Conservation (phyloP, 768 basidiomycete species). For the Podaxis mareebaensis region DNA sequence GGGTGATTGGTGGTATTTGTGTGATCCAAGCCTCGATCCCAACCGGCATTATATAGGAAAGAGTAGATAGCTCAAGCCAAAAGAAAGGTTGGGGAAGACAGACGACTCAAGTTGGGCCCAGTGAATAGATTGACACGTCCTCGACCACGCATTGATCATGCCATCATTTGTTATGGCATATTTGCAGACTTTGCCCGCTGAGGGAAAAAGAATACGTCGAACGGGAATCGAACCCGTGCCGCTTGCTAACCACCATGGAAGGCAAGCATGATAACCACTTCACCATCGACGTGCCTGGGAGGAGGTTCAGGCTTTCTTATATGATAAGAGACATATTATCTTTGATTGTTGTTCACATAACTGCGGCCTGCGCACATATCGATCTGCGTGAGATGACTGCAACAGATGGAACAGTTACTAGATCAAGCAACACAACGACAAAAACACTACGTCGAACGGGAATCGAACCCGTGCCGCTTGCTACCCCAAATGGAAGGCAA, state of each 20-base stretch:
- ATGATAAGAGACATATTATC: too few species aligned
- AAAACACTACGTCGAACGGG: conserved; percentile 58
- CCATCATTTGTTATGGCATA: background rate
- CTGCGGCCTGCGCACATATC: too few species aligned
- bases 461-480: conserved; percentile 80
- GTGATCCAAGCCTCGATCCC: conserved; percentile 89
- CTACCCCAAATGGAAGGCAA: conserved; percentile 71
- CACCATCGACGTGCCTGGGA: conserved; percentile 23
- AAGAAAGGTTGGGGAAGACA: conserved; percentile 1
- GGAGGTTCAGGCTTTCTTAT: too few species aligned
- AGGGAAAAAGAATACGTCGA: conserved; percentile 44
- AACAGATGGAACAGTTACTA: too few species aligned
- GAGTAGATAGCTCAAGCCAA: background rate
- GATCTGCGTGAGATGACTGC: background rate
- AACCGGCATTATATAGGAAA: conserved; percentile 57
- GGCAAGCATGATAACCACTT: conserved; percentile 94
- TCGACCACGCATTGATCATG: background rate
- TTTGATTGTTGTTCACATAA: too few species aligned
- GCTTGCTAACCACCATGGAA: conserved; percentile 64
- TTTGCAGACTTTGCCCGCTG: background rate
- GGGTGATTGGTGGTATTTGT: conserved; percentile 90
- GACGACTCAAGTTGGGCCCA: background rate
- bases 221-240: conserved; percentile 81
- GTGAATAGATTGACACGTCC: conserved; percentile 8
- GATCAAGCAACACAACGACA: background rate